These are phyloP conservation scores for Colletotrichum brevisporum DNA, from an alignment of 2,329 filamentous ascomycete genomes.

Conservation along the genomic window DNA sequence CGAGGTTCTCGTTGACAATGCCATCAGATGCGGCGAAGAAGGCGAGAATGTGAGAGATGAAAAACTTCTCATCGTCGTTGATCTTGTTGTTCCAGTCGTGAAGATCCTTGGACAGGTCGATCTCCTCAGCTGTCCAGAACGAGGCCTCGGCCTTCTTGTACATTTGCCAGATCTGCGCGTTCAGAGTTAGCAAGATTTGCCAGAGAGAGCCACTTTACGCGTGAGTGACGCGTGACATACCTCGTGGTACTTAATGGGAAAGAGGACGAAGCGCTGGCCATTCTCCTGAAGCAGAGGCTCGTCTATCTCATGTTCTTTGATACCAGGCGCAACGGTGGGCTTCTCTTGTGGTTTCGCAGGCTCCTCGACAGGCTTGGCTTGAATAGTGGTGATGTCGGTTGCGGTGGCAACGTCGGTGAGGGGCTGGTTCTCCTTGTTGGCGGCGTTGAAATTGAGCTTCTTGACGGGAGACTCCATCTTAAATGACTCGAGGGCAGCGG, in stretches of 20 bases:
- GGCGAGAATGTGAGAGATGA: conserved; percentile 97
- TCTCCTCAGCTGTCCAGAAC: conserved; percentile 99
- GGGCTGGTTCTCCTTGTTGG: conserved; percentile 86
- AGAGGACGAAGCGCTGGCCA: conserved; percentile 94
- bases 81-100: conserved; percentile 99
- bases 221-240: conserved; percentile 76
- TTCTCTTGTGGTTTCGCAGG: conserved; percentile 60
- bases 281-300: conserved; percentile 97
- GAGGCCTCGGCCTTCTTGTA: conserved; percentile 99
- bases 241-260: conserved; percentile 99
- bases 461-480: conserved; percentile 95
- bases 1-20: conserved; percentile 99
- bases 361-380: conserved; percentile 71
- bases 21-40: conserved; percentile 99
- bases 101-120: conserved; percentile 98
- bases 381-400: conserved; percentile 70
- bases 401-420: conserved; percentile 64
- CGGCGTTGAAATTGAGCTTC: conserved; percentile 83
- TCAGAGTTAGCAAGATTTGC: conserved; percentile 55
- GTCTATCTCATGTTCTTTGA: conserved; percentile 80
- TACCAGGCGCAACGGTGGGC: conserved; percentile 60
- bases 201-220: conserved; percentile 74
- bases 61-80: conserved; percentile 97
- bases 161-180: conserved; percentile 96
- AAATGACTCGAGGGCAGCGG: conserved; percentile 86